These are phyloP conservation scores for Suillus subaureus DNA, from an alignment of 768 basidiomycete species.

Conservation along the genomic window DNA sequence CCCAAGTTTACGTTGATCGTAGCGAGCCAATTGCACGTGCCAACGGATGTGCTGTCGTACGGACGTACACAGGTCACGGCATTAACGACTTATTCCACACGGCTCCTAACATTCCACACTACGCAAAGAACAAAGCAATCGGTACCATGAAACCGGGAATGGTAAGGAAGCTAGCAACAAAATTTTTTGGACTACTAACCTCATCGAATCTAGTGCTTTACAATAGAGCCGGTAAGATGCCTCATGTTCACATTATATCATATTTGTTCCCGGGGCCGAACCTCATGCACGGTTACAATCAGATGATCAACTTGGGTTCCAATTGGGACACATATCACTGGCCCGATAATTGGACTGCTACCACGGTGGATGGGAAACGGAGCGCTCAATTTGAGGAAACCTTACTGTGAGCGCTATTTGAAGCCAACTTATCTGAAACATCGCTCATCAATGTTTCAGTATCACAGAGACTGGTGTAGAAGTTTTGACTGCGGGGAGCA, in stretches of 20 bases:
- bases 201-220: constrained; percentile 52
- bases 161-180: constrained; percentile 48
- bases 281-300: constrained; percentile 18
- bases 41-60: constrained; percentile 87
- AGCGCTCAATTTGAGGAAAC: constrained; percentile 99
- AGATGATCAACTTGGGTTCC: constrained; percentile 93
- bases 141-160: constrained; percentile 94
- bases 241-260: constrained; percentile 7
- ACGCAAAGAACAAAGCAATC: constrained; percentile 90
- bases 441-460: constrained; percentile 40
- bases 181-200: neutral
- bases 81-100: constrained; percentile 86
- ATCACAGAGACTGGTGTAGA: constrained; percentile 92
- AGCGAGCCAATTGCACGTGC: constrained; percentile 86
- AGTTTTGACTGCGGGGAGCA: constrained; percentile 68
- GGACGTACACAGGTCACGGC: constrained; percentile 91
- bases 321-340: constrained; percentile 80
- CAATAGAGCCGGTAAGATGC: constrained; percentile 72
- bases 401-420: constrained; percentile 64
- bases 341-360: constrained; percentile 97
- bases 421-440: neutral
- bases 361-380: constrained; percentile 84
- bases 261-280: constrained; percentile 3
- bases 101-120: constrained; percentile 90
- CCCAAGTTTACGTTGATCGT: constrained; percentile 15